Base-by-base conservation (phyloP, 73 alveolate genomes). In the Paramecium pentaurelia region DNA sequence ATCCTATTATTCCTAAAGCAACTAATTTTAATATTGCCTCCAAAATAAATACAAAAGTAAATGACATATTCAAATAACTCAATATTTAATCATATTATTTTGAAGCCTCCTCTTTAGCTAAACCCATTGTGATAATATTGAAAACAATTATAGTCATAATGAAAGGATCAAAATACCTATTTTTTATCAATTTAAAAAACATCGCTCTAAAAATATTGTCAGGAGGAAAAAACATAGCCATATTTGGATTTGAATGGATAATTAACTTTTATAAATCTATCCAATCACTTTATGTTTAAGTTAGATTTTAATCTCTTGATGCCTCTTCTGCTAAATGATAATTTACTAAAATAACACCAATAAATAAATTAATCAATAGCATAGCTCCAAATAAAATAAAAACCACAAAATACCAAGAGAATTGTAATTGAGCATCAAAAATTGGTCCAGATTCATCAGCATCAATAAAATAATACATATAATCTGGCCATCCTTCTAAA, bases 321-420 rank as follows among this genome's bases (percentile, higher is more conserved):
- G 93, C 92, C 44, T 93, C 88, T 54, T 95, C 71, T 36, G 99
- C 99, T 60, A 96, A 96, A 73, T 97, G 93, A 60, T 96, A 98
- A 90, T 96, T 96, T 36, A 91, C 94, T 86, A 96, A 96, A 95
- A 98, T 96, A 54, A 98, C 99, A 49, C 99, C 99, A 83, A 97
- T 96, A 94, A 97, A 97, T 77, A 97, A 73, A 93, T 98, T 98
- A 28, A 97, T 60, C 47, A 97, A 94, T 32, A 97, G 93, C 86
- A 95, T 96, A 0, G 98, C 94, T 7, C 97, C 99, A 3, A 98
- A 94, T 70, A 96, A 91, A 75, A 97, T 96, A 93, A 93, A 97
- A 25, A 94, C 96, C 27, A 98, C 86, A 88, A 96, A 98, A 91
- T 93, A 98, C 86, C 54, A 44, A 8, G 92, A 45, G 25, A 71